Conservation (phyloP, 139 green algal species). For the Desmodesmus armatus region DNA sequence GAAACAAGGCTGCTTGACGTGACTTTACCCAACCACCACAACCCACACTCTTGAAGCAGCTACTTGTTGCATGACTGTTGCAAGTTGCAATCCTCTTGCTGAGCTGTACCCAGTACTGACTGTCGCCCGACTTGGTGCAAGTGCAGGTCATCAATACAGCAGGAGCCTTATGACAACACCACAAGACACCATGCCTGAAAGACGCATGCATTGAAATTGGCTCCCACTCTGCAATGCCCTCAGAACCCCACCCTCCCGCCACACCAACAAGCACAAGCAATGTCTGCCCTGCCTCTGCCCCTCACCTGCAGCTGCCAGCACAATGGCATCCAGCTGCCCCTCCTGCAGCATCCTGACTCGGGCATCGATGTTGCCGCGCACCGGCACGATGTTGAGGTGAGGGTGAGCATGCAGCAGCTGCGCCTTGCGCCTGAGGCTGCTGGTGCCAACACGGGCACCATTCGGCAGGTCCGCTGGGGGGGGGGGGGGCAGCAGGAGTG, state of each 20-base stretch:
- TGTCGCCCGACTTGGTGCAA: background rate
- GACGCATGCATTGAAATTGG: too few species aligned
- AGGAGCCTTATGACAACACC: too few species aligned
- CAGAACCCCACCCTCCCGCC: too few species aligned
- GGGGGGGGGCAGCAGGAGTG: too few species aligned
- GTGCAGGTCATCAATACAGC: too few species aligned
- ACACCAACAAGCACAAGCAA: background rate
- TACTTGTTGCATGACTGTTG: too few species aligned
- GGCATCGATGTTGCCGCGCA: slow-evolving; percentile 33
- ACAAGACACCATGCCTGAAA: too few species aligned
- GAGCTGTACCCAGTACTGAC: too few species aligned
- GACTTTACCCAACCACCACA: too few species aligned
- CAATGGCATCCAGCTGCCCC: slow-evolving; percentile 32
- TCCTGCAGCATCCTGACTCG: slow-evolving; percentile 22
- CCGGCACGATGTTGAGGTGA: slow-evolving; percentile 22
- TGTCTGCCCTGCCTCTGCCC: background rate
- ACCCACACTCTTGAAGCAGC: background rate
- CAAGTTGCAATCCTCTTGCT: too few species aligned
- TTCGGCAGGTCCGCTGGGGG: slow-evolving; percentile 20
- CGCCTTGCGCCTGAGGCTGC: slow-evolving; percentile 41
- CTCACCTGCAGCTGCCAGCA: slow-evolving; percentile 38
- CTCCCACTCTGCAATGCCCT: too few species aligned
- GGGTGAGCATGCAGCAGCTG: slow-evolving; percentile 39
- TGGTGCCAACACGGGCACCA: slow-evolving; percentile 29
- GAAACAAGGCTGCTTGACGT: too few species aligned